These are phyloP conservation scores for Xylaria castorea DNA, from an alignment of 495 filamentous ascomycete genomes.

Conservation along the genomic window DNA sequence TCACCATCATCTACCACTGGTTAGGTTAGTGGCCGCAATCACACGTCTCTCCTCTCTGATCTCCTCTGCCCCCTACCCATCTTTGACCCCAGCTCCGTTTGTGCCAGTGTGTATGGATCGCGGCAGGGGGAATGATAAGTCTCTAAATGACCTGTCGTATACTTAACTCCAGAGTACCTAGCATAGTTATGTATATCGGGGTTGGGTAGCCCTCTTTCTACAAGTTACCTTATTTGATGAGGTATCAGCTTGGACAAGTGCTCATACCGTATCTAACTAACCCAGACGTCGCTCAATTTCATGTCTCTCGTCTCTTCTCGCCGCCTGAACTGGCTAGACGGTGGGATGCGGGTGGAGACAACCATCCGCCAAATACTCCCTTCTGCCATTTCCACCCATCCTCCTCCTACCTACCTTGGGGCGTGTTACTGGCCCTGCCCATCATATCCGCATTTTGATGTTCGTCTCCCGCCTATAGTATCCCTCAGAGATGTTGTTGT, in stretches of 20 bases:
- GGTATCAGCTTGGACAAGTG: slow-evolving; percentile 10
- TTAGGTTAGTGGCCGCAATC: background rate
- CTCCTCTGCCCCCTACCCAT: slow-evolving; percentile 10
- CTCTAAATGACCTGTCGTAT: slow-evolving; percentile 24
- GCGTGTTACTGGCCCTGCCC: slow-evolving; percentile 37
- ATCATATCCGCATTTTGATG: slow-evolving; percentile 27
- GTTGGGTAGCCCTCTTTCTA: slow-evolving; percentile 17
- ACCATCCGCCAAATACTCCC: slow-evolving; percentile 27
- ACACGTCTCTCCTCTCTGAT: slow-evolving; percentile 15
- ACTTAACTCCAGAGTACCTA: background rate
- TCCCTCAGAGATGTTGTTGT: slow-evolving; percentile 19
- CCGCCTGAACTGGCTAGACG: slow-evolving; percentile 29
- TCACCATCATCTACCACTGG: slow-evolving; percentile 6
- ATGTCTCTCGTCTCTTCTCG: slow-evolving; percentile 16
- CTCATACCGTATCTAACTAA: slow-evolving; percentile 25
- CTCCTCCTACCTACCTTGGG: slow-evolving; percentile 37
- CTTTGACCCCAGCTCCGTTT: slow-evolving; percentile 28
- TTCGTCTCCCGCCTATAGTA: slow-evolving; percentile 27
- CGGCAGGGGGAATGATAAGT: slow-evolving; percentile 26
- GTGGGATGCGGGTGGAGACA: slow-evolving; percentile 42
- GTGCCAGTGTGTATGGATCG: slow-evolving; percentile 29
- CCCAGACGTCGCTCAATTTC: slow-evolving; percentile 1
- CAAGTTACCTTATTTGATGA: slow-evolving; percentile 20
- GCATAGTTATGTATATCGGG: slow-evolving; percentile 20
- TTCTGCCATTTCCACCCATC: slow-evolving; percentile 41